Conservation (phyloP, 768 basidiomycete species). For the Auricularia heimuer region DNA sequence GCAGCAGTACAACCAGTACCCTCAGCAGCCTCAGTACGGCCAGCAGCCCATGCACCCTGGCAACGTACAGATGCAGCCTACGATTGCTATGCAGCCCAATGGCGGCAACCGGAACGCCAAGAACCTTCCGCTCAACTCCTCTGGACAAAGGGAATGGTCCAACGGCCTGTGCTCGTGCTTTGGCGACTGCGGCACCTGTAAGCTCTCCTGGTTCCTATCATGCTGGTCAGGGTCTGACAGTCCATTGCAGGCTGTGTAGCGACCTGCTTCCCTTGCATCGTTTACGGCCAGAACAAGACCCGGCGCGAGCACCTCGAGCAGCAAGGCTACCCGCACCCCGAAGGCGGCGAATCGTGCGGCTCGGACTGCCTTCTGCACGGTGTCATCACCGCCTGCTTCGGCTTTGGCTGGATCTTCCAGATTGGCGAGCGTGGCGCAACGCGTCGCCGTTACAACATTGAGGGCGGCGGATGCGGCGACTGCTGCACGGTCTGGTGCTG, state of each 20-base stretch:
- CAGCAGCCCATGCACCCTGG: neutral
- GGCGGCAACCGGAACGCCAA: conserved; percentile 19
- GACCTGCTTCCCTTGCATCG: conserved; percentile 33
- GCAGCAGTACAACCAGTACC: neutral
- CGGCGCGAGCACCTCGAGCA: conserved; percentile 30
- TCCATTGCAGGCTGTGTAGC: conserved; percentile 24
- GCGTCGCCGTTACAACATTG: conserved; percentile 37
- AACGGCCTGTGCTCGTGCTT: conserved; percentile 18
- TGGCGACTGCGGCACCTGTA: conserved; percentile 18
- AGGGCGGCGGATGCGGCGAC: conserved; percentile 33
- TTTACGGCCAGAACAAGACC: conserved; percentile 31
- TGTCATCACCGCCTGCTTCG: conserved; percentile 16
- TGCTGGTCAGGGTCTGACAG: neutral
- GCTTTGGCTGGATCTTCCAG: conserved; percentile 31
- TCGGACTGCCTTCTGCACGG: conserved; percentile 31
- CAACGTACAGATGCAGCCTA: neutral
- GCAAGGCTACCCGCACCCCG: conserved; percentile 30
- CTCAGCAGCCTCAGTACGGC: neutral
- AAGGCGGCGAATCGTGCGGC: conserved; percentile 24
- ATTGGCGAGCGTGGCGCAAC: conserved; percentile 28
- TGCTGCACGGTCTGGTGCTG: conserved; percentile 34
- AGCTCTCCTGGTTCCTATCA: conserved; percentile 3
- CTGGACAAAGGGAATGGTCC: conserved; percentile 26
- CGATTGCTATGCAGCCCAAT: neutral
- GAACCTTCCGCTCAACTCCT: conserved; percentile 16